Evolutionary conservation across 2,329 filamentous ascomycete species (phyloP), one percentile per base, ranked within the genome.

Genomic region (Aspergillus pseudoterreus): DNA sequence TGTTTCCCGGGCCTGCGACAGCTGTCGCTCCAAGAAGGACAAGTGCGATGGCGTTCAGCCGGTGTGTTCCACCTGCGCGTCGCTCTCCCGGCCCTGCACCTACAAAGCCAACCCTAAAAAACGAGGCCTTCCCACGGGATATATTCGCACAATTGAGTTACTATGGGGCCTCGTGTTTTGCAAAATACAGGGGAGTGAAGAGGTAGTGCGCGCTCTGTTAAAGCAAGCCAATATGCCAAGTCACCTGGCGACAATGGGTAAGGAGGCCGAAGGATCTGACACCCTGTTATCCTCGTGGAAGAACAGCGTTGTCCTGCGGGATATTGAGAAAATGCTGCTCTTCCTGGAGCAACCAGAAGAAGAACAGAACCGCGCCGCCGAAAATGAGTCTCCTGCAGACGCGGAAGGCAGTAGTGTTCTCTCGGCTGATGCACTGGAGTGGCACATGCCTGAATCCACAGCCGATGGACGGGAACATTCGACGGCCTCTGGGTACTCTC

Each of bases 71-170:
- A 85, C 85, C 2, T 90, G 87, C 70, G 76, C 78, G 6, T 75
- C 80, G 4, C 81, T 86, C 54, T 82, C 80, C 49, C 78, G 87
- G 45, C 68, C 76, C 32, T 92, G 88, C 67, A 84, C 85, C 14
- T 92, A 91, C 66, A 83, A 86, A 55, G 80, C 85, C 49, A 84
- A 83, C 49, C 83, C 86, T 6, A 90, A 89, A 70, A 90, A 90
- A 67, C 79, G 88, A 56, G 88, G 88, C 4, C 82, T 92, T 10
- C 87, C 87, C 60, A 88, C 88, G n/a, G 88, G 88, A 14, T 90
- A 91, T 63, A 85, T 92, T 49, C 81, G 87, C 32, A 86, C 86
- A 0, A 75, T 92, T 15, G 88, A 92, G 67, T 69, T 87, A 41
- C 80, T 85, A 9, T 76, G 88, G 49, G 85, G 84, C 11, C 84